Evolutionary conservation across 345 rosid genomes (phyloP), one percentile per base, ranked within the genome.

Genomic region (Arabidopsis arenosa): DNA sequence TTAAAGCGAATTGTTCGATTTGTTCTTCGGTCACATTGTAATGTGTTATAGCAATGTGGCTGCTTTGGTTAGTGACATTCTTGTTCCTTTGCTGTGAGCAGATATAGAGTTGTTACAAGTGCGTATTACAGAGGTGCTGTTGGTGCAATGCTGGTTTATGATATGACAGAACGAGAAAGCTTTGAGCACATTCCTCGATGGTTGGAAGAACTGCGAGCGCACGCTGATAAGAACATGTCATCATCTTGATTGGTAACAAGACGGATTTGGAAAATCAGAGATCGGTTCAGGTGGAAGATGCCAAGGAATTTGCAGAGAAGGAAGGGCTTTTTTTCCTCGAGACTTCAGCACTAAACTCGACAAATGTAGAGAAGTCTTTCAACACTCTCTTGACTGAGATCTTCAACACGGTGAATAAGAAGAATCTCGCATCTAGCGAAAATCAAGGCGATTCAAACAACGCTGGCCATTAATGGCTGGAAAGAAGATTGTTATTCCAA

Each of bases 141-240:
- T 56, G 91, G 91, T 67, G 91, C 90, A 48, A 87, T 87, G 89
- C 70, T 89, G 71, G 89, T 89, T 21, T 87, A 84, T 6, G 93
- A 89, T 72, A 82, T 85, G 66, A 79, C 88, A 7, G 84, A 84
- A 55, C 87, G 86, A 1, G 85, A 85, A 66, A 86, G 86, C 49
- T 89, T 89, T 41, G 91, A 89, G 32, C 94, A 89, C 83, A 89
- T 89, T 60, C 86, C 88, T 5, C 84, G 88, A 5, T 87, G 91
- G 94, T 75, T 83, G 33, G 94, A 85, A 78, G 90, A 87, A 80
- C 66, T 87, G 54, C 87, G 87, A 9, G 72, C 81, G 80, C 94
- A 87, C 48, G 94, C 88, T 0, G 90, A 89, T 67, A 89, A 87
- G 83, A 87, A 89, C 73, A 87, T 23, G 91, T 87, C 53, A 84